Percentiles rank a stretch among this genome's conserved stretches.
These are phyloP conservation scores for Rhizopus microsporus DNA, from an alignment of 371 early-diverging fungal species.

Conservation along the genomic window DNA sequence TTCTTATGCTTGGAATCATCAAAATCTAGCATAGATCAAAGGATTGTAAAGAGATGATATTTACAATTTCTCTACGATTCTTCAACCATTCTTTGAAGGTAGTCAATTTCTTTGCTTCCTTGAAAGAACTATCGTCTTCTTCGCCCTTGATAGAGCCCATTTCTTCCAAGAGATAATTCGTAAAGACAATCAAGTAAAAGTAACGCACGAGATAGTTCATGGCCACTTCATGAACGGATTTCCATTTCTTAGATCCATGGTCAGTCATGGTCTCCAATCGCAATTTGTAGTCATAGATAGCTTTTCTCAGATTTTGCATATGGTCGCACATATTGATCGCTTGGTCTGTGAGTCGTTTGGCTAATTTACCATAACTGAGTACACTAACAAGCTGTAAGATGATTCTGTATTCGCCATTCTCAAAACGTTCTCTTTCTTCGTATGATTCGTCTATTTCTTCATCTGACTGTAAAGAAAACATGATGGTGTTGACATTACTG, in stretches of 20 bases:
- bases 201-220: conserved; percentile 71
- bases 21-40: conserved; percentile 17
- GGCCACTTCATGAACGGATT: conserved; percentile 45
- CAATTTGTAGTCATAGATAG: conserved; percentile 69
- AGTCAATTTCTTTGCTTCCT: conserved; percentile 41
- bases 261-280: conserved; percentile 57
- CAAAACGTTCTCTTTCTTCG: conserved; percentile 51
- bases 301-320: conserved; percentile 74
- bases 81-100: conserved; percentile 56
- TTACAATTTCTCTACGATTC: conserved; percentile 55
- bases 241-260: conserved; percentile 50
- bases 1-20: too few species aligned
- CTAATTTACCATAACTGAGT: conserved; percentile 64
- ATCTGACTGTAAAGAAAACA: conserved; percentile 2
- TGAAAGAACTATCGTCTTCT: conserved; percentile 21
- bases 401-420: conserved; percentile 66
- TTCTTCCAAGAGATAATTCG: conserved; percentile 70
- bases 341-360: conserved; percentile 70
- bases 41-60: conserved; percentile 42
- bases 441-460: conserved; percentile 36
- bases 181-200: conserved; percentile 72
- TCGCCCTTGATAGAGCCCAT: conserved; percentile 23
- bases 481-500: background rate
- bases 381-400: conserved; percentile 70
- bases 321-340: conserved; percentile 75